These are phyloP conservation scores for Nymphaea colorata DNA, from an alignment of 164 flowering plant species.

Conservation along the genomic window DNA sequence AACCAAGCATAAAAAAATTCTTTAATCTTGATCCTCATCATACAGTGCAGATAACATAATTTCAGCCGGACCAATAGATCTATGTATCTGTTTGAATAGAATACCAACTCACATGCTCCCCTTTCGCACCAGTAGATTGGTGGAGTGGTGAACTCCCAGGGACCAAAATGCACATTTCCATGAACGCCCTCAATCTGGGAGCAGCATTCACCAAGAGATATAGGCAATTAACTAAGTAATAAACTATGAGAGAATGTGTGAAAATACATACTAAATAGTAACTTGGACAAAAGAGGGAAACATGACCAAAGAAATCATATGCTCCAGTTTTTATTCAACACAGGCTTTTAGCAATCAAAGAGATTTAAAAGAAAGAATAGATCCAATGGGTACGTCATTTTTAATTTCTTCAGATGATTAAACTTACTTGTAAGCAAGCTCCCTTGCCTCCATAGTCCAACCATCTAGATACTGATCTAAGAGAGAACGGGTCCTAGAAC, in stretches of 20 bases:
- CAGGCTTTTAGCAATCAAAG: no score
- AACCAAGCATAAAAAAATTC: no score
- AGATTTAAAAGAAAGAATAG: no score
- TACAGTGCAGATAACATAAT: no score
- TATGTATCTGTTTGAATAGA: neutral
- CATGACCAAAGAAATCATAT: no score
- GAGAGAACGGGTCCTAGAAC: conserved; percentile 53
- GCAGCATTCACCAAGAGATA: conserved; percentile 5
- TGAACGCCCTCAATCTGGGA: conserved; percentile 76
- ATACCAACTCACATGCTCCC: conserved; percentile 28
- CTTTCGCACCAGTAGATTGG: conserved; percentile 18
- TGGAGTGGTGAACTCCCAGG: conserved; percentile 59
- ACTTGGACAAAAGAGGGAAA: neutral
- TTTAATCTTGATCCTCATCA: no score
- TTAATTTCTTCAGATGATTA: neutral
- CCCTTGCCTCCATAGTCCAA: conserved; percentile 74
- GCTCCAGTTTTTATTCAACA: no score
- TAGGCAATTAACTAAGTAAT: neutral
- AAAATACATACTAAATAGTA: neutral
- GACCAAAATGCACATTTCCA: conserved; percentile 90
- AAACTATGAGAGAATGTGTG: neutral
- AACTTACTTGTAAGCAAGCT: conserved; percentile 85
- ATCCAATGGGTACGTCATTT: no score
- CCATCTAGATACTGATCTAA: conserved; percentile 79
- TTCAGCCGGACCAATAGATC: no score